Evolutionary conservation across 179 eudicot genomes (phyloP).

Genomic region (Drosera spatulata): DNA sequence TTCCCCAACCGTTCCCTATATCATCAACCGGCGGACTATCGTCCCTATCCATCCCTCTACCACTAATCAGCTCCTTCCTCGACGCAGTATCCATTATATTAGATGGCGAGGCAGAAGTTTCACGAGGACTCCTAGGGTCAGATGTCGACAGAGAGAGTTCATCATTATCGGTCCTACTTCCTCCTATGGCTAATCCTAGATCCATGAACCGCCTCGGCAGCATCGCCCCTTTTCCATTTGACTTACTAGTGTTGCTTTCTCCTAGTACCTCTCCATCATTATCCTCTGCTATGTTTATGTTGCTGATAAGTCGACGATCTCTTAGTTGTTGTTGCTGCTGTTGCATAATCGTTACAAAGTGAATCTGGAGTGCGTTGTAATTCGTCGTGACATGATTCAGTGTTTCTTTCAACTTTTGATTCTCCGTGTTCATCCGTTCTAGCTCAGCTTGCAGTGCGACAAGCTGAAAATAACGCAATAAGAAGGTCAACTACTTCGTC

Average conservation of each 20-base stretch:
- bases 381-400: slow-evolving; percentile 34
- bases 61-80: slow-evolving; percentile 4
- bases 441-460: neutral
- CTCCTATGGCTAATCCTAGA: slow-evolving; percentile 14
- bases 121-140: slow-evolving; percentile 1
- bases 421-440: slow-evolving; percentile 1
- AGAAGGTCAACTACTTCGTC: neutral
- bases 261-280: neutral
- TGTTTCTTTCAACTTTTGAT: slow-evolving; percentile 29
- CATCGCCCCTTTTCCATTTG: neutral
- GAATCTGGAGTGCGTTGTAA: slow-evolving; percentile 38
- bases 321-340: slow-evolving; percentile 20
- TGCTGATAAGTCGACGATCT: slow-evolving; percentile 1
- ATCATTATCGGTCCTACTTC: slow-evolving; percentile 9
- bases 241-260: neutral
- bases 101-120: slow-evolving; percentile 3
- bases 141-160: slow-evolving; percentile 16
- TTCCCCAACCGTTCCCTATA: slow-evolving; percentile 15
- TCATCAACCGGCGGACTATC: slow-evolving; percentile 23
- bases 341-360: slow-evolving; percentile 28
- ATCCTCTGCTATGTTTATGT: neutral
- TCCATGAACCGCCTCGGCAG: slow-evolving; percentile 6
- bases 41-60: slow-evolving; percentile 23
- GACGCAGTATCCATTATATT: slow-evolving; percentile 8
- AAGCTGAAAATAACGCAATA: neutral